Percentiles rank a stretch among this genome's conserved stretches.
phyloP scores from a whole-genome alignment of 345 rosid genomes.

The Boechera divaricarpa region DNA sequence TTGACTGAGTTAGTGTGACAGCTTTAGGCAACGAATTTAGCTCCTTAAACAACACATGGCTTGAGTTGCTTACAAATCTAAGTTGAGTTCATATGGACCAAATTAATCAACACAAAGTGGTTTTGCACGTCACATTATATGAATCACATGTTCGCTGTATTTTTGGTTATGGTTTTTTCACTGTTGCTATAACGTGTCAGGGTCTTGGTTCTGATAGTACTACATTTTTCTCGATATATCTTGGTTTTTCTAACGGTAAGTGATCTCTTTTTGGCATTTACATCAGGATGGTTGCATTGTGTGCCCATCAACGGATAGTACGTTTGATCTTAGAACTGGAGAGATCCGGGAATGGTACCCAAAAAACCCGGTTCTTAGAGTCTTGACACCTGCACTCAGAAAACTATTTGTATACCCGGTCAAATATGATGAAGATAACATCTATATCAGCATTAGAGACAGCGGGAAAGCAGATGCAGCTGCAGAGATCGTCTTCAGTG shows the following conservation, averaged over 20 bases:
- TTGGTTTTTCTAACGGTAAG: background rate
- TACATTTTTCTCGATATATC: background rate
- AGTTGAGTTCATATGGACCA: background rate
- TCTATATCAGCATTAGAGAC: slow-evolving; percentile 68
- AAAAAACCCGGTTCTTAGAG: slow-evolving; percentile 85
- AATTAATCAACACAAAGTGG: background rate
- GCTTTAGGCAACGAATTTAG: background rate
- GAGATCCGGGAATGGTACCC: slow-evolving; percentile 92
- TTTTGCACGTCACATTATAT: slow-evolving; percentile 1
- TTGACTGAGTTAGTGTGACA: background rate
- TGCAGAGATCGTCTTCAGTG: slow-evolving; percentile 89
- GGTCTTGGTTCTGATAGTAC: background rate
- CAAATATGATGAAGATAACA: slow-evolving; percentile 79
- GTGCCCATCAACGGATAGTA: slow-evolving; percentile 92
- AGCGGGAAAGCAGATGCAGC: slow-evolving; percentile 60
- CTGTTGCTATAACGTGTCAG: background rate
- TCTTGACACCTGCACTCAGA: slow-evolving; percentile 80
- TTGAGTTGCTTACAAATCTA: background rate
- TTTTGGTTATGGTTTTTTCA: background rate
- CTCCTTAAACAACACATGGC: background rate
- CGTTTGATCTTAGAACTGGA: slow-evolving; percentile 79
- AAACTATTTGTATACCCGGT: slow-evolving; percentile 69
- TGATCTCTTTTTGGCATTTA: background rate
- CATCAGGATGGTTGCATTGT: slow-evolving; percentile 89
- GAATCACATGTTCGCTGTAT: background rate